A percentile compares a stretch with the other conserved stretches of the same genome.
phyloP scores from a whole-genome alignment of 768 basidiomycete species.

The Strobilomyces dryophilus region DNA sequence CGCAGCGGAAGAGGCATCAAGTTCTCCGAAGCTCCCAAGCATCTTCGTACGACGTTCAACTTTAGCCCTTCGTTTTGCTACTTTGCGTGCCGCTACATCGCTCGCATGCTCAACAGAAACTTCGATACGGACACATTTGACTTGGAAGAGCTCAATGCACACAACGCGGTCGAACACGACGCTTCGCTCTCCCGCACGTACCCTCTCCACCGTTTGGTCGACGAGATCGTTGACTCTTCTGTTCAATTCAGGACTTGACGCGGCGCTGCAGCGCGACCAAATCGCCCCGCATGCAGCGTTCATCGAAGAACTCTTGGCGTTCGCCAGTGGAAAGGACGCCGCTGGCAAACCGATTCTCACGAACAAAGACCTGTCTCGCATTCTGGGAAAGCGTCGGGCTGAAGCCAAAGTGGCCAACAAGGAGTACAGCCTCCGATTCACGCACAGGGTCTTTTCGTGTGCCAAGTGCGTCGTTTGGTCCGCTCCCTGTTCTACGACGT shows the following conservation, averaged over 20 bases:
- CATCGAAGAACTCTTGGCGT: constrained; percentile 52
- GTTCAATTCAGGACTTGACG: constrained; percentile 49
- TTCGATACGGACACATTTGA: constrained; percentile 59
- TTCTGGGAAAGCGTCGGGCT: constrained; percentile 55
- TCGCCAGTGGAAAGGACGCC: constrained; percentile 54
- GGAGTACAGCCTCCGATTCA: constrained; percentile 46
- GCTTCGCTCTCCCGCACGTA: constrained; percentile 25
- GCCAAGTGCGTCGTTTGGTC: constrained; percentile 51
- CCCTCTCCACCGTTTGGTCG: neutral
- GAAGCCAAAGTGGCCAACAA: constrained; percentile 52
- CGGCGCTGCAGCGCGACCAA: constrained; percentile 47
- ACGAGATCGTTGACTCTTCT: neutral
- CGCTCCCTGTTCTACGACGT: neutral
- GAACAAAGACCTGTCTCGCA: constrained; percentile 51
- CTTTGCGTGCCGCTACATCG: constrained; percentile 56
- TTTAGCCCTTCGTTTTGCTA: constrained; percentile 63
- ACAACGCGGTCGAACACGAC: constrained; percentile 1
- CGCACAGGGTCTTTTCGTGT: constrained; percentile 62
- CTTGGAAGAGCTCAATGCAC: constrained; percentile 37
- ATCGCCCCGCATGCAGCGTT: constrained; percentile 43
- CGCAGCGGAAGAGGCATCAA: constrained; percentile 65
- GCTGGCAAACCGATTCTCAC: constrained; percentile 50
- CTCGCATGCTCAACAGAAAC: constrained; percentile 51
- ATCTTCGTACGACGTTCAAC: constrained; percentile 57
- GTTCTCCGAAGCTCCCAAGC: constrained; percentile 40